These are phyloP conservation scores for Cinnamomum chago DNA, from an alignment of 164 flowering plant genomes.

Conservation along the genomic window DNA sequence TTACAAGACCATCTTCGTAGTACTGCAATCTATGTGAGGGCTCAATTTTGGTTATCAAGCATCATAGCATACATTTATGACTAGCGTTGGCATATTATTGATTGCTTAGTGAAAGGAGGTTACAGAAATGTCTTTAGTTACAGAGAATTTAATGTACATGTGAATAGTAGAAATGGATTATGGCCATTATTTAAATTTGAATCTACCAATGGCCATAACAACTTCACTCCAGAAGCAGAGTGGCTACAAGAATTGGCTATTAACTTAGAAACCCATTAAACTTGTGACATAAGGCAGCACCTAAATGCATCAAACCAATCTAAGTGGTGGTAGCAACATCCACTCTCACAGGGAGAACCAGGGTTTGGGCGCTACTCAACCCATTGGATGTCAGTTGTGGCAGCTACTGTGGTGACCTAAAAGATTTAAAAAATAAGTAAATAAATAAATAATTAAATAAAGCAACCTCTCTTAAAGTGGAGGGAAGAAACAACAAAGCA, in stretches of 20 bases:
- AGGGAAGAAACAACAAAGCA: neutral
- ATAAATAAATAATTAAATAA: too few species aligned
- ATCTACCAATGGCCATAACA: neutral
- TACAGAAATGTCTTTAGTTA: neutral
- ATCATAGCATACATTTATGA: neutral
- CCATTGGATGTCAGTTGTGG: too few species aligned
- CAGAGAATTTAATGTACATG: neutral
- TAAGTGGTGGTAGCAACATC: too few species aligned
- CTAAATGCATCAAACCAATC: slow-evolving; percentile 14
- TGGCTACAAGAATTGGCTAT: neutral
- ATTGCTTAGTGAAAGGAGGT: neutral
- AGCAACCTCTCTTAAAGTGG: neutral
- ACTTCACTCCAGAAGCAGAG: neutral
- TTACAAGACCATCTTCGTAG: neutral
- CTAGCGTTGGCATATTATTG: neutral
- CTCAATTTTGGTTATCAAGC: neutral
- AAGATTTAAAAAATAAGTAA: too few species aligned
- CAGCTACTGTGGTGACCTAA: too few species aligned
- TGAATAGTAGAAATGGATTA: neutral
- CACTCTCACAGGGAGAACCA: too few species aligned
- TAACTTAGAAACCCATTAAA: neutral
- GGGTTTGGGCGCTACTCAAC: too few species aligned
- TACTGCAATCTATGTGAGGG: neutral
- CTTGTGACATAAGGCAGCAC: neutral
- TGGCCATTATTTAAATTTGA: neutral